Evolutionary conservation across 257 asterid species (phyloP).

Genomic region (Jacaranda copaia): DNA sequence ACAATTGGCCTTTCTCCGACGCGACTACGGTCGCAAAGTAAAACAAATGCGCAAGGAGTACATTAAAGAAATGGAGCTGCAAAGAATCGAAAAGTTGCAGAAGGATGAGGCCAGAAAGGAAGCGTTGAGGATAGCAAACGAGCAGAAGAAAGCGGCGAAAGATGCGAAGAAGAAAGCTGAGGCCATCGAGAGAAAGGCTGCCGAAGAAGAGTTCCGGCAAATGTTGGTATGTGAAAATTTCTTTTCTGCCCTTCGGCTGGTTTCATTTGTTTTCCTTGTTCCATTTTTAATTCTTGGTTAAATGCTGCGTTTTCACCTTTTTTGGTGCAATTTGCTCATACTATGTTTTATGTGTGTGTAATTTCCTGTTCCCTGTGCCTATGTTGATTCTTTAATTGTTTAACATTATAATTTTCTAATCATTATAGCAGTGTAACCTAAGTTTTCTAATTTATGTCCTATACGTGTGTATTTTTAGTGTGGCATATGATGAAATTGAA

Average conservation of each 20-base stretch:
- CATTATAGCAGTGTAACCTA: background rate
- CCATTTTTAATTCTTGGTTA: background rate
- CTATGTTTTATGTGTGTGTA: background rate
- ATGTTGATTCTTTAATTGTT: background rate
- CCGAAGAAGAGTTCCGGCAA: slow-evolving; percentile 69
- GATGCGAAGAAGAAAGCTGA: slow-evolving; percentile 80
- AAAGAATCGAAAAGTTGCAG: slow-evolving; percentile 67
- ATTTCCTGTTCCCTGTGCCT: background rate
- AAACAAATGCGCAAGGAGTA: slow-evolving; percentile 68
- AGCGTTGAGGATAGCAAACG: slow-evolving; percentile 76
- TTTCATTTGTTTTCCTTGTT: slow-evolving; percentile 1
- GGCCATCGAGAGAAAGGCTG: slow-evolving; percentile 71
- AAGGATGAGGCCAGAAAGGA: slow-evolving; percentile 74
- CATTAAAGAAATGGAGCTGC: slow-evolving; percentile 76
- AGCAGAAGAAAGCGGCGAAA: slow-evolving; percentile 73
- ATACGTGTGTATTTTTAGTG: background rate
- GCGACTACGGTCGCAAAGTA: slow-evolving; percentile 67
- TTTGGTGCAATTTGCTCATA: background rate
- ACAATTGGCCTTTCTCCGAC: slow-evolving; percentile 66
- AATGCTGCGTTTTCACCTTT: no score
- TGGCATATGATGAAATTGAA: background rate
- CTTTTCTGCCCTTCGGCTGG: background rate
- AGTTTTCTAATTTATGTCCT: background rate
- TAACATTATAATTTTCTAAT: background rate
- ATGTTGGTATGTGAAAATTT: slow-evolving; percentile 56